These are phyloP conservation scores for Backusella westeae DNA, from an alignment of 192 early-diverging fungal genomes.

Conservation along the genomic window DNA sequence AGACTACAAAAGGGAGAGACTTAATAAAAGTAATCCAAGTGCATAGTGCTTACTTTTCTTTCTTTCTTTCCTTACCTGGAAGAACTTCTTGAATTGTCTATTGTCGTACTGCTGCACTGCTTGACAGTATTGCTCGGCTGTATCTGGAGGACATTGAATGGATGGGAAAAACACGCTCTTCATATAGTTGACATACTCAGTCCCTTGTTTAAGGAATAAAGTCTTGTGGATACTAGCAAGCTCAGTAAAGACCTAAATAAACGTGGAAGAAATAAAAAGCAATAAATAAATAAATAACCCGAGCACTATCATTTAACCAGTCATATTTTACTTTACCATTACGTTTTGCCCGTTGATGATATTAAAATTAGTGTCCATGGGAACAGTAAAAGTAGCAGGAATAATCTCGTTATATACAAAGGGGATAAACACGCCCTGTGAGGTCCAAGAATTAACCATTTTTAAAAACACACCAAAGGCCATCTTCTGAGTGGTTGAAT, in stretches of 20 bases:
- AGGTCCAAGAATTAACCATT: slow-evolving; percentile 65
- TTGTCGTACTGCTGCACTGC: slow-evolving; percentile 66
- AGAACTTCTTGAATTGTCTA: slow-evolving; percentile 72
- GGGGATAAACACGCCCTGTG: slow-evolving; percentile 46
- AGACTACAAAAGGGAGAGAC: neutral
- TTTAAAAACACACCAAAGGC: slow-evolving; percentile 70
- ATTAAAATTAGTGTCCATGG: slow-evolving; percentile 70
- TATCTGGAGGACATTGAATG: slow-evolving; percentile 62
- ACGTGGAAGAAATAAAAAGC: neutral
- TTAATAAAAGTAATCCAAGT: neutral
- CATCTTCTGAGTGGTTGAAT: slow-evolving; percentile 59
- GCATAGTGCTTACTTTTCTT: neutral
- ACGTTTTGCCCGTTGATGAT: slow-evolving; percentile 71
- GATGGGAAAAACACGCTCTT: slow-evolving; percentile 56
- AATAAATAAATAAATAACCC: neutral
- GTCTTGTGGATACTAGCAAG: slow-evolving; percentile 53
- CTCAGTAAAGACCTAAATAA: slow-evolving; percentile 47
- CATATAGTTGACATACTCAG: slow-evolving; percentile 61
- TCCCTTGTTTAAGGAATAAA: slow-evolving; percentile 54
- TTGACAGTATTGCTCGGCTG: slow-evolving; percentile 71
- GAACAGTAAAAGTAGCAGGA: slow-evolving; percentile 77
- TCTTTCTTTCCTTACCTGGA: slow-evolving; percentile 47
- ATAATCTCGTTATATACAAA: slow-evolving; percentile 77
- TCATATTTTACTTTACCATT: slow-evolving; percentile 44
- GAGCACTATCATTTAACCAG: no score